These are phyloP conservation scores for Tetrapisispora taiwanensis DNA, from an alignment of 805 yeast genomes.

Conservation along the genomic window DNA sequence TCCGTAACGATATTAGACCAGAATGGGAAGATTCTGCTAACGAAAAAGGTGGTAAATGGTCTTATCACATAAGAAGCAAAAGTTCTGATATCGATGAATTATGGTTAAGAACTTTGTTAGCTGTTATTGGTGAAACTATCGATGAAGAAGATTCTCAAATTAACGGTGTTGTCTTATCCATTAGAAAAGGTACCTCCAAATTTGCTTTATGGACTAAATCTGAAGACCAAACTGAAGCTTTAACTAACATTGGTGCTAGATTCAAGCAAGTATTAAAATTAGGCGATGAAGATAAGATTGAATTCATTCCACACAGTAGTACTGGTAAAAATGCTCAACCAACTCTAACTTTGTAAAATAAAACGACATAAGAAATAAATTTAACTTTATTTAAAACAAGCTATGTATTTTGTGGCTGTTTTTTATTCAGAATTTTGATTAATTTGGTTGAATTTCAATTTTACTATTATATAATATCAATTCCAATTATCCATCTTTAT, in stretches of 20 bases:
- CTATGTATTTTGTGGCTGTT: background rate
- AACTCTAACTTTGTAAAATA: slow-evolving; percentile 26
- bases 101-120: slow-evolving; percentile 83
- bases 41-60: slow-evolving; percentile 91
- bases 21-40: slow-evolving; percentile 96
- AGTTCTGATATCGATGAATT: slow-evolving; percentile 65
- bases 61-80: slow-evolving; percentile 60
- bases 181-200: slow-evolving; percentile 72
- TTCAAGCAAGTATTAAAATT: slow-evolving; percentile 79
- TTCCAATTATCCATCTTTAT: no score
- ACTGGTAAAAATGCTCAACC: slow-evolving; percentile 28
- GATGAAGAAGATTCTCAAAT: slow-evolving; percentile 78
- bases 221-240: slow-evolving; percentile 50
- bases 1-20: slow-evolving; percentile 88
- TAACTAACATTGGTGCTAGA: slow-evolving; percentile 70
- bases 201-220: slow-evolving; percentile 91
- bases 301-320: slow-evolving; percentile 41
- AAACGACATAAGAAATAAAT: background rate
- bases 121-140: slow-evolving; percentile 91
- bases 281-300: slow-evolving; percentile 63
- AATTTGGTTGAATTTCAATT: no score
- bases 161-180: slow-evolving; percentile 86
- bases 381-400: background rate
- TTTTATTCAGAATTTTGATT: background rate
- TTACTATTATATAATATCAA: no score